Percentiles rank a stretch among this genome's conserved stretches.
Evolutionary conservation across 2,329 filamentous ascomycete species (phyloP).

Genomic region (Fusarium redolens): DNA sequence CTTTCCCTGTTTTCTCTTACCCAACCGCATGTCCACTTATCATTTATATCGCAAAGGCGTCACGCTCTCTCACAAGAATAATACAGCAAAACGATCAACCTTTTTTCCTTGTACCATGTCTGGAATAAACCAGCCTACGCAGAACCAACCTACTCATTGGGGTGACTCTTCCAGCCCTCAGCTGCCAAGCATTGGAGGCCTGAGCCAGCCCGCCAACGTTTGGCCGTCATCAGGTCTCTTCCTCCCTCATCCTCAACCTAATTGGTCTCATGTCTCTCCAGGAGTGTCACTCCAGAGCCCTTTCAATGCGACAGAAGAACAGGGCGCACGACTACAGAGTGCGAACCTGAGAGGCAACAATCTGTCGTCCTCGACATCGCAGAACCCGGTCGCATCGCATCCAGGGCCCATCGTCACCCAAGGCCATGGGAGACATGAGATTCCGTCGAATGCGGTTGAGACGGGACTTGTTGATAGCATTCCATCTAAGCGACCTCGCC

Average conservation of each 20-base stretch:
- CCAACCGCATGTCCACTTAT: too few relatives aligned
- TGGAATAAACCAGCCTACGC: background rate
- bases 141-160: background rate
- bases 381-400: background rate
- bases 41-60: too few relatives aligned
- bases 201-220: background rate
- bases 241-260: background rate
- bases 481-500: background rate
- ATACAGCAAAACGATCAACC: too few relatives aligned
- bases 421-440: background rate
- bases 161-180: background rate
- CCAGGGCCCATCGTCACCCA: background rate
- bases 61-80: too few relatives aligned
- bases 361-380: background rate
- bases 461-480: too few relatives aligned
- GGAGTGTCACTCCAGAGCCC: background rate
- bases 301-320: background rate
- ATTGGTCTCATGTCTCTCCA: background rate
- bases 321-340: background rate
- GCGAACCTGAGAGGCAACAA: background rate
- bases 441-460: background rate
- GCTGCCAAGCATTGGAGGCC: background rate
- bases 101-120: background rate
- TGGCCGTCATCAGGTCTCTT: background rate
- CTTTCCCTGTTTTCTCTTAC: too few relatives aligned